Evolutionary conservation across 2,329 filamentous ascomycete genomes (phyloP), one percentile per base, ranked within the genome.

Genomic region (Cryphonectria carpinicola): DNA sequence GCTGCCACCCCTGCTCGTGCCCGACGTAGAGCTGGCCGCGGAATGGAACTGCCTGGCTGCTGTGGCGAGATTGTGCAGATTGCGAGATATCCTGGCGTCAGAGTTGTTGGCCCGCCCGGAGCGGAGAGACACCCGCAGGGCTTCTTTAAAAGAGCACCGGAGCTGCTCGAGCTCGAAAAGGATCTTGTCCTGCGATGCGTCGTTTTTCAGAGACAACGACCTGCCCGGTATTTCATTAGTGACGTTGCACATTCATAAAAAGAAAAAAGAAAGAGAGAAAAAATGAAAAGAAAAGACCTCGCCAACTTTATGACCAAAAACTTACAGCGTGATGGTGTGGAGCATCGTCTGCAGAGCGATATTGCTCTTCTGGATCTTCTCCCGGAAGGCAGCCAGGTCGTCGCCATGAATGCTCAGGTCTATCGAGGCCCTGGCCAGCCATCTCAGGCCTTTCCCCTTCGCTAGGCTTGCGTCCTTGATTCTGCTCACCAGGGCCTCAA

Each of bases 261-360:
- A 11, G 7, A 28, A 28, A 39, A 39, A n/a, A n/a, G n/a, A n/a
- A n/a, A n/a, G n/a, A n/a, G n/a, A n/a, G n/a, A n/a, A n/a, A n/a
- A n/a, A n/a, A n/a, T n/a, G 35, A 37, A 39, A 39, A 39, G 10
- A 39, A 39, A 2, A 10, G 3, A 39, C 37, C 4, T n/a, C 22
- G 8, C 1, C 7, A n/a, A 49, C 3, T 4, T 32, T 1, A 28
- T 19, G 37, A 64, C 22, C 35, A 46, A n/a, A 8, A 25, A 46
- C 73, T 68, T 62, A 75, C 71, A 78, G 72, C 13, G 70, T 74
- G 63, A 78, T 76, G 7, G 76, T 74, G 37, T 75, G 74, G 2
- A 77, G 68, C 60, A 77, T 76, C 2, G 76, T 78, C 66, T 78
- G 76, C 52, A 78, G 66, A 3, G 75, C 75, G 58, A 72, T 75